Evolutionary conservation across 352 stramenopile genomes (phyloP), one percentile per base, ranked within the genome.

Genomic region (Hyaloperonospora brassicae): DNA sequence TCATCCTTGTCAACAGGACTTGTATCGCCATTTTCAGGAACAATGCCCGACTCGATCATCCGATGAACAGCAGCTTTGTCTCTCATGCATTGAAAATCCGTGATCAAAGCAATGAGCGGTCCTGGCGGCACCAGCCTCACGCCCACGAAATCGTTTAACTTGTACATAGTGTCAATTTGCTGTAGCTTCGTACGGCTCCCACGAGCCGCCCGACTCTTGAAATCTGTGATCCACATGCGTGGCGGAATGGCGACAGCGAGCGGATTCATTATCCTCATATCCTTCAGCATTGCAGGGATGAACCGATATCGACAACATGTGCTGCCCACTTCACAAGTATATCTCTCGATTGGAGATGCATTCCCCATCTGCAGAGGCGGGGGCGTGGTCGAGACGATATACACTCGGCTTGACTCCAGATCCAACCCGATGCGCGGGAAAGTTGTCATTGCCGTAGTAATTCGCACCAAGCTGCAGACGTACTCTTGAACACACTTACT

Each of bases 91-190:
- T 83, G 75, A 8, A 84, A 53, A 22, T 70, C 60, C 24, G 72
- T 69, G n/a, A 86, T 57, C 21, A 82, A 41, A 22, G 41, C 43
- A 30, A 80, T 36, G 6, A 84, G 56, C 10, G 67, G 57, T 14
- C 61, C 25, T 27, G 51, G 52, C 23, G 70, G 61, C n/a, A 59
- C 50, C n/a, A 74, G 64, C 30, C 64, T 72, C 24, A 36, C 59
- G 45, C n/a, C 64, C 47, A 83, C 68, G 57, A 84, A 74, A 14
- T 64, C 35, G 11, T 56, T 52, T 12, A 86, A n/a, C 27, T 57
- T 62, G 17, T 67, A 79, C 72, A 93, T 80, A 5, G 71, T 72
- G 23, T 93, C 83, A 21, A 91, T 79, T 51, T 91, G 80, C 44
- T 84, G 66, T 17, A 93, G 49, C 39, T 76, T 84, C 14, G 48